Percentiles rank a stretch among this genome's conserved stretches.
phyloP scores from a whole-genome alignment of 139 green algal species.

The Picochlorum sp. region DNA sequence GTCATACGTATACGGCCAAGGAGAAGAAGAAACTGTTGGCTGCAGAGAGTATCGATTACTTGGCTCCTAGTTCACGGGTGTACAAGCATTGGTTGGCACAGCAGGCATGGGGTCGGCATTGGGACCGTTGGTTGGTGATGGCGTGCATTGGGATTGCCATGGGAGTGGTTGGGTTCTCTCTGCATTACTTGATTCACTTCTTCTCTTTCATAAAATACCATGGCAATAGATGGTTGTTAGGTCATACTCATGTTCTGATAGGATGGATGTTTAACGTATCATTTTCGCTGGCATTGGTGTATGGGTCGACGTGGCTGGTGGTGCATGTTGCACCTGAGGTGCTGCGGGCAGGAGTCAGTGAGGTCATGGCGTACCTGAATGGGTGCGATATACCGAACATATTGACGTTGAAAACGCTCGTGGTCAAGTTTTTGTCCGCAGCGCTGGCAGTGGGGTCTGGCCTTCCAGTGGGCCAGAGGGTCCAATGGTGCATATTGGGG shows the following conservation, averaged over 20 bases:
- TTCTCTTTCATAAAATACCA: slow-evolving; percentile 62
- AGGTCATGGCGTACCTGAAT: slow-evolving; percentile 88
- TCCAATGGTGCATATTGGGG: slow-evolving; percentile 84
- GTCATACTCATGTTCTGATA: slow-evolving; percentile 36
- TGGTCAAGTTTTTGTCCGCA: slow-evolving; percentile 71
- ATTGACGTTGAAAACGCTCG: slow-evolving; percentile 75
- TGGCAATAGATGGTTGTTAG: slow-evolving; percentile 44
- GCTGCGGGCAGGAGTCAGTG: slow-evolving; percentile 60
- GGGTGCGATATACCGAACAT: slow-evolving; percentile 68
- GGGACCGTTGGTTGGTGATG: slow-evolving; percentile 88
- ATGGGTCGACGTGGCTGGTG: slow-evolving; percentile 51
- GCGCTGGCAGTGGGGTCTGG: slow-evolving; percentile 61
- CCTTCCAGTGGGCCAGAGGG: slow-evolving; percentile 78
- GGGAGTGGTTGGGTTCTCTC: slow-evolving; percentile 57
- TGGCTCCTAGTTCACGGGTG: slow-evolving; percentile 66
- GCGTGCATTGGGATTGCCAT: slow-evolving; percentile 60
- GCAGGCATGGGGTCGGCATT: slow-evolving; percentile 48
- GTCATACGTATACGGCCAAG: slow-evolving; percentile 58
- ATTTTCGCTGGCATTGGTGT: slow-evolving; percentile 53
- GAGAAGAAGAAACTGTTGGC: slow-evolving; percentile 55
- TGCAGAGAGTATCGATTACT: slow-evolving; percentile 81
- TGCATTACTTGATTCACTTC: slow-evolving; percentile 59
- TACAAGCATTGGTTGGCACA: slow-evolving; percentile 67
- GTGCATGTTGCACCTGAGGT: slow-evolving; percentile 61
- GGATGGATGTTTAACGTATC: slow-evolving; percentile 76